Evolutionary conservation across 1,139 yeast genomes (phyloP).

Genomic region (Suhomyces atakaporum): DNA sequence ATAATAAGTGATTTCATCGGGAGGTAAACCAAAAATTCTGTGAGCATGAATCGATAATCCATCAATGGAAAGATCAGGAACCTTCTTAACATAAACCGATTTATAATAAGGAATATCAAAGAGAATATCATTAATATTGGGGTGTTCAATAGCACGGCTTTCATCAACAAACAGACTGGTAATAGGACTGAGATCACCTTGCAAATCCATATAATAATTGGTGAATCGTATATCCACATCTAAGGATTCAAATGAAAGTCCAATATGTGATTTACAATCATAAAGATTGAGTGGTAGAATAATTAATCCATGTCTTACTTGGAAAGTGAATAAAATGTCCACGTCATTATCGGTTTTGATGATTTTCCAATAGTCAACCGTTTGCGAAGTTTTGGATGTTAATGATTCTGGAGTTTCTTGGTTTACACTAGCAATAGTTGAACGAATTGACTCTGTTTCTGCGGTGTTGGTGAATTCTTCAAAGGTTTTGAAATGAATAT

Average conservation of each 20-base stretch:
- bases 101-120: constrained; percentile 31
- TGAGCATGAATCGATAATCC: constrained; percentile 79
- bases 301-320: constrained; percentile 67
- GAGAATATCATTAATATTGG: constrained; percentile 18
- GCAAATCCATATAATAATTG: constrained; percentile 89
- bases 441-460: constrained; percentile 7
- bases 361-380: constrained; percentile 40
- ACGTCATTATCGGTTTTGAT: constrained; percentile 67
- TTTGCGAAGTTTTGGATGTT: constrained; percentile 10
- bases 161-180: constrained; percentile 33
- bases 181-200: constrained; percentile 57
- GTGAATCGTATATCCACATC: constrained; percentile 82
- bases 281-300: constrained; percentile 75
- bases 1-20: constrained; percentile 80
- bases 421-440: constrained; percentile 1
- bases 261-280: constrained; percentile 61
- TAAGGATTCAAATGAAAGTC: constrained; percentile 63
- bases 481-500: constrained; percentile 77
- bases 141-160: constrained; percentile 12
- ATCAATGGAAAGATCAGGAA: constrained; percentile 55
- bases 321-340: constrained; percentile 73
- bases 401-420: constrained; percentile 1
- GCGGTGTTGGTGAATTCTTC: constrained; percentile 62
- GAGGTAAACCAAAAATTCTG: constrained; percentile 90
- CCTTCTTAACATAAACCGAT: constrained; percentile 19